Base-by-base conservation (phyloP, 768 basidiomycete species). In the Epithele typhae region DNA sequence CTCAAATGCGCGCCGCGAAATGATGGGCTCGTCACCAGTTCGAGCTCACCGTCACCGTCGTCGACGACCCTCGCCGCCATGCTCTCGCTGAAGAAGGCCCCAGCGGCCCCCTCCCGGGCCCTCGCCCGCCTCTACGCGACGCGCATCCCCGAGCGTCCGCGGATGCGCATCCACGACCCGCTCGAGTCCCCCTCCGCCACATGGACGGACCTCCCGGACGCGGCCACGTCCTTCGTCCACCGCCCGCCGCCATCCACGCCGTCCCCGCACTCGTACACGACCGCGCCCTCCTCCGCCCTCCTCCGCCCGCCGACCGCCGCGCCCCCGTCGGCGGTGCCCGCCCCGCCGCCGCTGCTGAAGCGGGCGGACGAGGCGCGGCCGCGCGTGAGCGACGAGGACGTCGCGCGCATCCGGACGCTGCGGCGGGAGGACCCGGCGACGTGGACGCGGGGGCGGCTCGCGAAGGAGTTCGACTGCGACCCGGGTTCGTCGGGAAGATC, bases 161-260 rank as follows among this genome's bases (percentile, higher is more conserved):
- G 59, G 9, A 51, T 51, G 33, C 53, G 59, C 27, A 56, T 51
- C 11, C 61, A 58, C 11, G 65, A 68, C 54, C 65, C 67, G 46
- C 59, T 68, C 25, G 56, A 59, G 46, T 56, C 59, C 5, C 38
- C 59, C 37, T 58, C 53, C 17, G 35, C 45, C n/a, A 7, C 7
- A 14, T 30, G 27, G 27, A 55, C 57, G 54, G 30, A 55, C 34
- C 33, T 48, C 8, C 56, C 60, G 24, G 53, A 54, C 25, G 75
- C 77, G 46, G 69, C 75, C 49, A 64, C 90, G 45, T 87, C 87
- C 0, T 92, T 92, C 62, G 82, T 92, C 48, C 87, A 88, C 62
- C 82, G 90, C 35, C 86, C 86, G n/a, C 90, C 89, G 0, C 86
- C 89, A 0, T 79, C 84, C 9, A 77, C 82, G 9, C 84, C 85